Base-by-base conservation (phyloP, 2,329 filamentous ascomycete species). In the Zarea fungicola region DNA sequence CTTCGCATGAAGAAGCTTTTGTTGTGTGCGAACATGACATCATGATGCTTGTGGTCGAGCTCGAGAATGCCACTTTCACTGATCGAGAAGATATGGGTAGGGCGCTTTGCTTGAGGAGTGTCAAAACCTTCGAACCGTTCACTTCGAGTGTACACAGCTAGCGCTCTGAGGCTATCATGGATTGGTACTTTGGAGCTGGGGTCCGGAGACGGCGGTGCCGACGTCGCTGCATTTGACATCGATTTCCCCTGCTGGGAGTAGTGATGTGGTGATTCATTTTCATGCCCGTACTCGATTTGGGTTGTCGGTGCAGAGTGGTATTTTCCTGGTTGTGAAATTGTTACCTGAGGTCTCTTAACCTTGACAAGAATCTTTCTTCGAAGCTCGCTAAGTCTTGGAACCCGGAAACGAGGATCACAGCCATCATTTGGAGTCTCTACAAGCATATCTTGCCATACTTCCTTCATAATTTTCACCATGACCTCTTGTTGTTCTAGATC, bases 381-480 rank as follows among this genome's bases (percentile, higher is more conserved):
- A 44, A 97, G 68, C 11, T 89, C 81, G 13, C 80, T 80, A 0
- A 95, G 82, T 26, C 81, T 77, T 0, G 88, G 85, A 22, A 92
- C 77, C 5, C 72, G 70, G 48, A 77, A 72, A 13, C 65, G 69
- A 0, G 81, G 73, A 62, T 80, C 63, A 56, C 72, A 70, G 57
- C 73, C 67, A 18, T 77, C 72, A 18, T 69, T 75, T 31, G 70
- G 70, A 46, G 69, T 59, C 19, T 89, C 83, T 10, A 96, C 74
- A 6, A 97, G 74, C 58, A 86, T 70, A 0, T 80, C 83, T 34
- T 77, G 79, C 90, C 91, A 99, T 55, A 88, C 85, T 56, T 96
- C 83, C 55, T 83, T 83, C 86, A 99, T 96, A 54, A 97, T 95
- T 49, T 87, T 80, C 10, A 96, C 91, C 88, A 97, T 96, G 43